Evolutionary conservation across 352 stramenopile species (phyloP).

Genomic region (Elongisporangium anandrum): DNA sequence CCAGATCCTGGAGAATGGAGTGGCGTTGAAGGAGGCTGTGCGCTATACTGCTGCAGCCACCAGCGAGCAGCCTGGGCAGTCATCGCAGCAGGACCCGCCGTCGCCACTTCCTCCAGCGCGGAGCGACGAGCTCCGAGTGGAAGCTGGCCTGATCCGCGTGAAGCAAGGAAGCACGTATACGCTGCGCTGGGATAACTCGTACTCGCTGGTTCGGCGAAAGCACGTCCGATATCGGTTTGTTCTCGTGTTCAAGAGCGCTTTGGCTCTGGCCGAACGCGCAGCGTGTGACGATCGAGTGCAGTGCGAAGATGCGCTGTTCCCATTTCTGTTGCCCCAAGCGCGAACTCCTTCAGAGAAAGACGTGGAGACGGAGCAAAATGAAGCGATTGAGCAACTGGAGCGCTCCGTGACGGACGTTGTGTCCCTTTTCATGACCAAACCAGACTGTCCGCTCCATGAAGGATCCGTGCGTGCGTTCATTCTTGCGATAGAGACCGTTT

Average conservation of each 20-base stretch:
- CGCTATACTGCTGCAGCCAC: constrained; percentile 25
- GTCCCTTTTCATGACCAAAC: constrained; percentile 59
- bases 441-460: constrained; percentile 71
- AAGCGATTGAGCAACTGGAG: constrained; percentile 24
- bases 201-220: constrained; percentile 71
- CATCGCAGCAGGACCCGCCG: constrained; percentile 6
- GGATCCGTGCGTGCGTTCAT: constrained; percentile 55
- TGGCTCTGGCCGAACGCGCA: constrained; percentile 44
- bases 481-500: constrained; percentile 54
- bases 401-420: constrained; percentile 63
- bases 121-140: not conserved
- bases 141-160: constrained; percentile 5
- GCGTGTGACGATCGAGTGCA: constrained; percentile 7
- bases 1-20: constrained; percentile 45
- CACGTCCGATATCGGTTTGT: constrained; percentile 54
- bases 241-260: constrained; percentile 27
- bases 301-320: constrained; percentile 15
- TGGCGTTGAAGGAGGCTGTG: constrained; percentile 21
- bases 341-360: not conserved
- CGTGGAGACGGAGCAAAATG: not conserved
- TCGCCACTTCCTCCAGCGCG: not conserved
- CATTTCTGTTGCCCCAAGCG: not conserved
- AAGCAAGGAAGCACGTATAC: constrained; percentile 37
- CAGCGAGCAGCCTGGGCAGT: not conserved
- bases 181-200: constrained; percentile 73